These are phyloP conservation scores for Trypanosoma mega DNA, from an alignment of 208 protist species.

Conservation along the genomic window DNA sequence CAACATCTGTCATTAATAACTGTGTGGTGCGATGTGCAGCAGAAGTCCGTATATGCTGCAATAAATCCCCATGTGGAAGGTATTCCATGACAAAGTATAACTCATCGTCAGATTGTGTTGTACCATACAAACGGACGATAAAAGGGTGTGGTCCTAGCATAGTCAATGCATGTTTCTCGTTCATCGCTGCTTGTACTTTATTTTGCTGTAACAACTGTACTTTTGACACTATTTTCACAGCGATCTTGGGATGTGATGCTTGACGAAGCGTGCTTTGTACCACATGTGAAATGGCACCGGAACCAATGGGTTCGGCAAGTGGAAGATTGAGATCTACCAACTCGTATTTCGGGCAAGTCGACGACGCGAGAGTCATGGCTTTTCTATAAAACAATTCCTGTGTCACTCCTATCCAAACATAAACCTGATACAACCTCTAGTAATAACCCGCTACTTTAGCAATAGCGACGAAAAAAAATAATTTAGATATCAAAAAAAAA, in stretches of 20 bases:
- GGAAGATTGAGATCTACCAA: slow-evolving; percentile 63
- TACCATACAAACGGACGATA: slow-evolving; percentile 82
- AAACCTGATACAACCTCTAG: background rate
- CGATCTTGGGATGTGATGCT: slow-evolving; percentile 36
- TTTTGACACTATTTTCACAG: slow-evolving; percentile 90
- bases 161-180: slow-evolving; percentile 79
- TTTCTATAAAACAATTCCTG: background rate
- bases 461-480: slow-evolving; percentile 1
- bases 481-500: background rate
- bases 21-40: slow-evolving; percentile 1
- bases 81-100: slow-evolving; percentile 94
- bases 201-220: slow-evolving; percentile 83
- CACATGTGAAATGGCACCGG: slow-evolving; percentile 86
- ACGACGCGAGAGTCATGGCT: background rate
- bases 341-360: slow-evolving; percentile 38
- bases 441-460: background rate
- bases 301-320: slow-evolving; percentile 54
- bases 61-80: slow-evolving; percentile 92
- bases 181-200: slow-evolving; percentile 78
- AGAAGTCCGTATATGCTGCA: slow-evolving; percentile 77
- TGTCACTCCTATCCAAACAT: background rate
- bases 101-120: slow-evolving; percentile 87
- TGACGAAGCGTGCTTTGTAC: slow-evolving; percentile 41
- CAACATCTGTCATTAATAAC: background rate
- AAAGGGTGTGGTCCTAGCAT: slow-evolving; percentile 69